phyloP scores from a whole-genome alignment of 1,284 basidiomycete genomes.

The Macrocystidia cucumis region DNA sequence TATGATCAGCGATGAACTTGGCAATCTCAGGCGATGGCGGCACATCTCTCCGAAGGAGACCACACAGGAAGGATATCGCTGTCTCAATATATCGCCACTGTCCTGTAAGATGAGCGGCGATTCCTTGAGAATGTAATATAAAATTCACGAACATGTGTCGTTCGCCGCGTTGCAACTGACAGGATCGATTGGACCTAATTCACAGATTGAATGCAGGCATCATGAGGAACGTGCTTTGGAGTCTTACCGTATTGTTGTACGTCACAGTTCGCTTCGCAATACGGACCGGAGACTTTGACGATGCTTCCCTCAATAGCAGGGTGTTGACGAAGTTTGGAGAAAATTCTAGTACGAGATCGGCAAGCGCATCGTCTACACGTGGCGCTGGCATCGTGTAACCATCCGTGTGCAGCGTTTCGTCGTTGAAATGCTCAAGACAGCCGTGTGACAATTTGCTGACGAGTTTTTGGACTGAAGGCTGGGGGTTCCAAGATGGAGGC shows the following conservation, averaged over 20 bases:
- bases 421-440: constrained; percentile 46
- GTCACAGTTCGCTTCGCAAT: constrained; percentile 33
- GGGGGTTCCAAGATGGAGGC: constrained; percentile 10
- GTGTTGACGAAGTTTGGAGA: constrained; percentile 32
- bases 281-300: constrained; percentile 32
- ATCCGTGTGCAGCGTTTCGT: constrained; percentile 57
- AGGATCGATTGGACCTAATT: constrained; percentile 57
- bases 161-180: constrained; percentile 54
- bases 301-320: constrained; percentile 33
- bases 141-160: constrained; percentile 57
- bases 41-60: constrained; percentile 72
- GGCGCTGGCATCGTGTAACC: constrained; percentile 42
- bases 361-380: constrained; percentile 36
- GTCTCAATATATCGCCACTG: constrained; percentile 91
- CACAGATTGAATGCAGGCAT: constrained; percentile 7
- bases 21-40: constrained; percentile 59
- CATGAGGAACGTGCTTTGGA: not conserved
- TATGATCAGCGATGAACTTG: constrained; percentile 62
- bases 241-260: constrained; percentile 44
- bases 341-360: constrained; percentile 43
- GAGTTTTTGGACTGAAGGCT: constrained; percentile 90
- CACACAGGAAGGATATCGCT: constrained; percentile 65
- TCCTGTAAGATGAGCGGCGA: constrained; percentile 6
- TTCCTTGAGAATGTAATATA: constrained; percentile 4
- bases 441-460: constrained; percentile 71